phyloP scores from a whole-genome alignment of 805 yeast genomes.

The Spencermartinsiella europaea region DNA sequence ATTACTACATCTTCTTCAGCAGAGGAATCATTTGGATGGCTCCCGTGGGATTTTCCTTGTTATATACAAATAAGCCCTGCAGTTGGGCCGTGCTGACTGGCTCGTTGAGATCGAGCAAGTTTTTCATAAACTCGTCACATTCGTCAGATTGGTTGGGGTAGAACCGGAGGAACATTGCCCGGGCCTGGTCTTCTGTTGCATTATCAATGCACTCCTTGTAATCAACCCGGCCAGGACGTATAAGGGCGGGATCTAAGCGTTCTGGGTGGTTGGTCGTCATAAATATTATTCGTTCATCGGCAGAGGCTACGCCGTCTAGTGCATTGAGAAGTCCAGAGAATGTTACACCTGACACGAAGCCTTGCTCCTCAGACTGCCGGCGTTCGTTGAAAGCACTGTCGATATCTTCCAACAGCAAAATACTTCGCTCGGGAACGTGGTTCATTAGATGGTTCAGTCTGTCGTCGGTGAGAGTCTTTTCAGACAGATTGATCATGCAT shows the following conservation, averaged over 20 bases:
- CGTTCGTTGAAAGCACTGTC: constrained; percentile 93
- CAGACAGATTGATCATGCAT: constrained; percentile 86
- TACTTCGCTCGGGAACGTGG: constrained; percentile 86
- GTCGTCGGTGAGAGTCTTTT: constrained; percentile 89
- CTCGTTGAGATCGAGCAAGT: constrained; percentile 43
- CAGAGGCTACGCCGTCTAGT: constrained; percentile 94
- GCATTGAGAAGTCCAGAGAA: constrained; percentile 93
- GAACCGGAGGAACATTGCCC: constrained; percentile 81
- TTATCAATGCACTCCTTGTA: constrained; percentile 75
- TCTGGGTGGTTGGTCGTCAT: constrained; percentile 99
- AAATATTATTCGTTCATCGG: constrained; percentile 92
- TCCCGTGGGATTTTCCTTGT: constrained; percentile 72
- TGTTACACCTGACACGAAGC: constrained; percentile 84
- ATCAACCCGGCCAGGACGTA: constrained; percentile 94
- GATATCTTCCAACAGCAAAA: constrained; percentile 81
- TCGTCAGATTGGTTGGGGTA: constrained; percentile 57
- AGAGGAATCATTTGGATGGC: constrained; percentile 59
- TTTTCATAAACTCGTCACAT: constrained; percentile 47
- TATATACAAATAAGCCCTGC: constrained; percentile 92
- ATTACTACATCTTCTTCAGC: constrained; percentile 4
- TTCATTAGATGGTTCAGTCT: constrained; percentile 92
- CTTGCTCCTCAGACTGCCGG: constrained; percentile 68
- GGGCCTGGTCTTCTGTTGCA: constrained; percentile 78
- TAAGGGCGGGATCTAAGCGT: constrained; percentile 81
- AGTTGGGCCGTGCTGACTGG: constrained; percentile 87